Evolutionary conservation across 2,329 filamentous ascomycete genomes (phyloP), one percentile per base, ranked within the genome.

Genomic region (Arthrobotrys sphaeroides): DNA sequence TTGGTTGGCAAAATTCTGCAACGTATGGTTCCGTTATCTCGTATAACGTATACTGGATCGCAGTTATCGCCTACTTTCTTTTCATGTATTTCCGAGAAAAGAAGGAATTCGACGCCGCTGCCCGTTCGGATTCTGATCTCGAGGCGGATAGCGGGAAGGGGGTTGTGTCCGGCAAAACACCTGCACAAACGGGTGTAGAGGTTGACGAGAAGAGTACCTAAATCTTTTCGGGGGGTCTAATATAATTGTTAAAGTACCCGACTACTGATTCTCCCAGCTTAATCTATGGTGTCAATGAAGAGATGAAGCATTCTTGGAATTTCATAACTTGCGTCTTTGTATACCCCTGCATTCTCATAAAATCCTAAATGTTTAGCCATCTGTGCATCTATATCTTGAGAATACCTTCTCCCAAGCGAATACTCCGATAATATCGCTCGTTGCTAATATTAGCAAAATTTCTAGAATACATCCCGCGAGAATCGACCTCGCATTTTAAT

Each of bases 1-100:
- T 96, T 9, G 93, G 93, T 72, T 97, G 93, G 93, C 88, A 89
- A 76, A 96, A 96, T 84, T 92, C 91, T 10, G 93, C 91, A 3
- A 96, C 93, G 1, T 93, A 94, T 79, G 92, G 93, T 60, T 94
- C 91, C 0, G 90, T 96, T 77, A 89, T 96, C 77, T 89, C 91
- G 0, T 96, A 96, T 84, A 96, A 95, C 81, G 72, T 94, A 13
- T 96, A 96, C 84, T 97, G 93, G 93, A 83, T 95, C 59, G 85
- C 84, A 6, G 86, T 92, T 78, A 92, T 93, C 68, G 75, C 85
- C 13, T 86, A 86, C 3, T 91, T 94, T 81, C 75, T 88, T 12
- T 78, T 84, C 33, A 86, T 94, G 85, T 86, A 90, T 43, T 92
- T 88, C 83, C 87, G 87, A 77, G 92, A 95, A 83, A 83, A 82